Base-by-base conservation (phyloP, 2,329 filamentous ascomycete genomes). In the Aspergillus ibericus region DNA sequence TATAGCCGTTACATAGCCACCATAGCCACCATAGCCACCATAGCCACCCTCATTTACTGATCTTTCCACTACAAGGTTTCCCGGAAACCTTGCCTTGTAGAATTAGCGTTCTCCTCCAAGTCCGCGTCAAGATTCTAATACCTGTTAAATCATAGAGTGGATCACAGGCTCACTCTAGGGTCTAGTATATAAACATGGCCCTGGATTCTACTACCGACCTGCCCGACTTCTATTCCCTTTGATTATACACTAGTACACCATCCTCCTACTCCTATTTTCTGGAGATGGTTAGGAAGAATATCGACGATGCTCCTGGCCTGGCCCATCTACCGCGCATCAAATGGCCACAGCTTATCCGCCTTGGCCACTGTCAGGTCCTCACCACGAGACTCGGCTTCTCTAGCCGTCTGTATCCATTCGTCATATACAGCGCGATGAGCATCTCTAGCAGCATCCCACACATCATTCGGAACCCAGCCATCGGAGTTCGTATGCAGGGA, bases 401-500 rank as follows among this genome's bases (percentile, higher is more conserved):
- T 66, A 13, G 65, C 63, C 29, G 67, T 67, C 56, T 70, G 46
- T 7, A 75, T 74, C 68, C 67, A 73, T 56, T 67, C 50, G 22
- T 67, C 59, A 64, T 71, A 75, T 32, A 63, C 68, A 7, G 59
- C 61, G 12, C 55, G 63, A 61, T 75, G 59, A 4, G 66, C 65
- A 57, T 66, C 68, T 55, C 56, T 67, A 29, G 69, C 65, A 58
- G 56, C 63, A 4, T 68, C 61, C 70, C 65, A 73, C n/a, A n/a
- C 29, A 40, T 72, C 70, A 67, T 66, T 69, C 16, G 69, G 63
- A 36, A 74, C 55, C 70, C 70, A 75, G 0, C 71, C 72, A 58
- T 73, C 70, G 8, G 70, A 71, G 7, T 67, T 68, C 22, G 68
- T 73, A 54, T 67, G 8, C 9, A 75, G 57, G 1, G 58, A 66